phyloP scores from a whole-genome alignment of 2,329 filamentous ascomycete species.

The Colletotrichum coccodes region DNA sequence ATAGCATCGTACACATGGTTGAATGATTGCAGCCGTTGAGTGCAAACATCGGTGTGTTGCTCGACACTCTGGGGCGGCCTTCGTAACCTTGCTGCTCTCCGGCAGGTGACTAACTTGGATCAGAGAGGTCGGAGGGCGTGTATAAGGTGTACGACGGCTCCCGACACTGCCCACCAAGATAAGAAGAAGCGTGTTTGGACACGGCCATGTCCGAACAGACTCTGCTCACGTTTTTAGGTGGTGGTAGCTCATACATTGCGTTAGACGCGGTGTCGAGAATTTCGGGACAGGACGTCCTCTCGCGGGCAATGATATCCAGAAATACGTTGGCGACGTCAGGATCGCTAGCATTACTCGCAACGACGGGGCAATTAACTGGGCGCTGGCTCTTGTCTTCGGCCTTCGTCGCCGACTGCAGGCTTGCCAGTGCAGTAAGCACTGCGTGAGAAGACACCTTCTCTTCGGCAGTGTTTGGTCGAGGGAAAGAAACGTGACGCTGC shows the following conservation, averaged over 20 bases:
- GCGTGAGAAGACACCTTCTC: neutral
- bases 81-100: too few species aligned
- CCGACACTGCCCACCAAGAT: too few species aligned
- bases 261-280: too few species aligned
- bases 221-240: slow-evolving; percentile 17
- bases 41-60: too few species aligned
- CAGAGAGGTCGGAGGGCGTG: too few species aligned
- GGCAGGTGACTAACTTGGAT: too few species aligned
- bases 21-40: too few species aligned
- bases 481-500: neutral
- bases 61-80: too few species aligned
- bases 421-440: neutral
- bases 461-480: neutral
- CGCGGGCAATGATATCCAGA: neutral
- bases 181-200: slow-evolving; percentile 48
- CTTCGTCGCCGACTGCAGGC: neutral
- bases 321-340: neutral
- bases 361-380: neutral
- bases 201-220: slow-evolving; percentile 51
- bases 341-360: neutral
- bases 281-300: neutral
- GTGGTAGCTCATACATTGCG: neutral
- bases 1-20: too few species aligned
- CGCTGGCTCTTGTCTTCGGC: neutral
- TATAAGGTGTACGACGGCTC: too few species aligned